Evolutionary conservation across 345 rosid genomes (phyloP).

Genomic region (Bretschneidera sinensis): DNA sequence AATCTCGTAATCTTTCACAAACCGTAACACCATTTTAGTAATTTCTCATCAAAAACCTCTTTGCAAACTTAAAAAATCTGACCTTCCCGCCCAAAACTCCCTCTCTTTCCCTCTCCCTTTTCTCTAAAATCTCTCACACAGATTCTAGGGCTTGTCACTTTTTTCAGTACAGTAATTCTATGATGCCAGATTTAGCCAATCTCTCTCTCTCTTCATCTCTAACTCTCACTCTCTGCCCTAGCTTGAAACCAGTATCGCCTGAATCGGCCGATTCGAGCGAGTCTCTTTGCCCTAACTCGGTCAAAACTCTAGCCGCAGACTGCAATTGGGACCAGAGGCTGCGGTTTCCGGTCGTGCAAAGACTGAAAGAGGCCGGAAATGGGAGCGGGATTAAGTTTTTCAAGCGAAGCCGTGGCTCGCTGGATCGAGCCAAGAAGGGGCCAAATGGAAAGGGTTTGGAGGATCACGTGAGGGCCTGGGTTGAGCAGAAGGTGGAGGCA

Average conservation of each 20-base stretch:
- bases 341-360: conserved; percentile 12
- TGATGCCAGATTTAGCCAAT: conserved; percentile 61
- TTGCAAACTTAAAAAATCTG: background rate
- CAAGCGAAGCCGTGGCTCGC: conserved; percentile 17
- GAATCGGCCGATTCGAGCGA: conserved; percentile 23
- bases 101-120: background rate
- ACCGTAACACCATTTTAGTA: too few species aligned
- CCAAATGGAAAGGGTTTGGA: conserved; percentile 24
- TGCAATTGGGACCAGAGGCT: conserved; percentile 15
- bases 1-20: too few species aligned
- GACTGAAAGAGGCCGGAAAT: conserved; percentile 3
- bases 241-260: conserved; percentile 21
- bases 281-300: conserved; percentile 7
- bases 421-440: conserved; percentile 25
- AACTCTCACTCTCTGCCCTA: conserved; percentile 36
- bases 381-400: conserved; percentile 20
- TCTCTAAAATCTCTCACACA: conserved; percentile 9
- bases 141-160: conserved; percentile 11
- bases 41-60: background rate
- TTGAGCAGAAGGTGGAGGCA: conserved; percentile 41
- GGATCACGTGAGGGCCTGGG: conserved; percentile 46
- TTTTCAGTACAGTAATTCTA: background rate
- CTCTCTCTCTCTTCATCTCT: conserved; percentile 37
- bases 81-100: conserved; percentile 3
- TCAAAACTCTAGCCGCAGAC: conserved; percentile 27